phyloP scores from a whole-genome alignment of 192 early-diverging fungal species.

The Umbelopsis sp. region DNA sequence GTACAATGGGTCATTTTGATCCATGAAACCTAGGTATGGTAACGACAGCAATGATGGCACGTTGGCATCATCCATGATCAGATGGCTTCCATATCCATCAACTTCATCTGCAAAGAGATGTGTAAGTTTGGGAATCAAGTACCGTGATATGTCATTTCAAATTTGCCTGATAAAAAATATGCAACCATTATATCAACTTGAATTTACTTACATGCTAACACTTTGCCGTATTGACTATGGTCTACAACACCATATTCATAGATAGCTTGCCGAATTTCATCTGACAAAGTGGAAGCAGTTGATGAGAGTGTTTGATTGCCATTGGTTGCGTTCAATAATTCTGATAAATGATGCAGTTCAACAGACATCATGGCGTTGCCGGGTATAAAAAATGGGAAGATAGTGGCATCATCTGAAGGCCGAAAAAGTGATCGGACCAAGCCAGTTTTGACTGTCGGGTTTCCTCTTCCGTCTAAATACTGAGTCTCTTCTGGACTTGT shows the following conservation, averaged over 20 bases:
- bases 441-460: slow-evolving; percentile 40
- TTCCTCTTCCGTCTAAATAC: slow-evolving; percentile 45
- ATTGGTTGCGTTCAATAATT: slow-evolving; percentile 43
- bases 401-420: slow-evolving; percentile 62
- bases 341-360: slow-evolving; percentile 51
- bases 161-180: no score
- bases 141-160: no score
- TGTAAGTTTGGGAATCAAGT: background rate
- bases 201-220: slow-evolving; percentile 54
- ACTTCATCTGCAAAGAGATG: slow-evolving; percentile 50
- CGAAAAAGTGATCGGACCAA: slow-evolving; percentile 56
- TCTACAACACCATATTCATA: slow-evolving; percentile 47
- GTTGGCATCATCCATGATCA: slow-evolving; percentile 78
- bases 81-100: slow-evolving; percentile 65
- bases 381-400: slow-evolving; percentile 61
- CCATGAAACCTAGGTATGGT: slow-evolving; percentile 64
- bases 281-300: slow-evolving; percentile 43
- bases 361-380: slow-evolving; percentile 65
- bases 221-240: slow-evolving; percentile 51
- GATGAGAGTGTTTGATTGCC: slow-evolving; percentile 34
- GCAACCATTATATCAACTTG: no score
- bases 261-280: slow-evolving; percentile 56
- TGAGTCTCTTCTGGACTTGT: slow-evolving; percentile 45
- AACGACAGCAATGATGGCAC: slow-evolving; percentile 65
- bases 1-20: slow-evolving; percentile 51